phyloP scores from a whole-genome alignment of 192 early-diverging fungal species.

The Rhizoclosmatium globosum region DNA sequence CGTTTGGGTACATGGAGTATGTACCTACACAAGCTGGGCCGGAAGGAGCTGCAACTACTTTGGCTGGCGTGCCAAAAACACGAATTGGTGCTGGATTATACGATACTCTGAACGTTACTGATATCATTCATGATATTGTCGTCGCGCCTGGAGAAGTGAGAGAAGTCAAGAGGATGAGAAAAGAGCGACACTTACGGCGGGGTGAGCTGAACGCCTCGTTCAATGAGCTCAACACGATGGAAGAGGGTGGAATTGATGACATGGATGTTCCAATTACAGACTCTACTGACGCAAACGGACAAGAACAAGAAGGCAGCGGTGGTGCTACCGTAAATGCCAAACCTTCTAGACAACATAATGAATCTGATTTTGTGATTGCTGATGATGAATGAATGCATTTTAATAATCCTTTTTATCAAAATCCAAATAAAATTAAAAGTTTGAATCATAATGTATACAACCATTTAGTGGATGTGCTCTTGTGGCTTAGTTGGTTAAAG shows the following conservation, averaged over 20 bases:
- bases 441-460: too few relatives aligned
- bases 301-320: too few relatives aligned
- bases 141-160: conserved; percentile 36
- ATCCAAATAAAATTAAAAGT: too few relatives aligned
- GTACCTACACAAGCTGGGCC: not conserved
- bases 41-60: not conserved
- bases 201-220: not conserved
- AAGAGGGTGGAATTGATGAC: not conserved
- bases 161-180: conserved; percentile 10
- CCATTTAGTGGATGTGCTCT: too few relatives aligned
- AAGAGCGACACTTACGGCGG: not conserved
- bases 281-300: too few relatives aligned
- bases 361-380: conserved; percentile 34
- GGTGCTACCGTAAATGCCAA: too few relatives aligned
- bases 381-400: not conserved
- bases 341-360: not conserved
- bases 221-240: not conserved
- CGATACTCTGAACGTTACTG: conserved; percentile 36
- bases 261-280: too few relatives aligned
- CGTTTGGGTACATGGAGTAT: conserved; percentile 46
- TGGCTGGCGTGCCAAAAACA: conserved; percentile 1
- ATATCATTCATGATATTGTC: conserved; percentile 43
- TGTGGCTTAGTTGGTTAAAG: too few relatives aligned
- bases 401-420: too few relatives aligned
- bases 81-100: conserved; percentile 28